phyloP scores from a whole-genome alignment of 345 rosid genomes.

The Geranium brycei region DNA sequence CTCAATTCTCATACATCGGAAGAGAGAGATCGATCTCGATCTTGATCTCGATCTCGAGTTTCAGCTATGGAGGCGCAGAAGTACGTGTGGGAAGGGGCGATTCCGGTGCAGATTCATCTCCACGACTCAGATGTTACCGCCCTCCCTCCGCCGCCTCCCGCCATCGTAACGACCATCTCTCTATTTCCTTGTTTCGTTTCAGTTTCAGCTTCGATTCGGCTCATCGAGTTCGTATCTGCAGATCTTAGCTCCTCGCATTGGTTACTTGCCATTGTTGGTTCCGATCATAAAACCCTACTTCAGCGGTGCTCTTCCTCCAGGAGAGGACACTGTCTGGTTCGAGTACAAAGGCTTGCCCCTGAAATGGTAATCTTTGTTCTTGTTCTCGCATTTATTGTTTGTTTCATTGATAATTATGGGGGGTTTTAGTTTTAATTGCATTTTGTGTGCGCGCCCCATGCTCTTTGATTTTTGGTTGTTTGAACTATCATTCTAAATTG shows the following conservation, averaged over 20 bases:
- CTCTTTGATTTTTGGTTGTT: background rate
- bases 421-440: background rate
- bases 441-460: background rate
- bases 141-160: slow-evolving; percentile 75
- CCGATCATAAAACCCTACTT: slow-evolving; percentile 63
- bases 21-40: background rate
- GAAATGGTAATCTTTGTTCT: slow-evolving; percentile 40
- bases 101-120: slow-evolving; percentile 77
- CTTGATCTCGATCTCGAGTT: background rate
- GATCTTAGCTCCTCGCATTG: slow-evolving; percentile 68
- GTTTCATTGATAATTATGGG: background rate
- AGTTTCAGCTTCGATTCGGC: background rate
- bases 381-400: background rate
- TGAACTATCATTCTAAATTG: background rate
- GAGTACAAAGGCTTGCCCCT: slow-evolving; percentile 84
- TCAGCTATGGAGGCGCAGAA: slow-evolving; percentile 42
- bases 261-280: slow-evolving; percentile 66
- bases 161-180: slow-evolving; percentile 23
- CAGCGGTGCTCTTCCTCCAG: slow-evolving; percentile 75
- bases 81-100: slow-evolving; percentile 81
- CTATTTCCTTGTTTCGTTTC: background rate
- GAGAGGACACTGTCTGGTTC: slow-evolving; percentile 75
- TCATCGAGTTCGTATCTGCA: background rate
- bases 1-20: background rate
- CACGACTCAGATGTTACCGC: slow-evolving; percentile 81